Percentiles rank a stretch among this genome's conserved stretches.
These are phyloP conservation scores for Neonectria faginata DNA, from an alignment of 2,329 filamentous ascomycete genomes.

Conservation along the genomic window DNA sequence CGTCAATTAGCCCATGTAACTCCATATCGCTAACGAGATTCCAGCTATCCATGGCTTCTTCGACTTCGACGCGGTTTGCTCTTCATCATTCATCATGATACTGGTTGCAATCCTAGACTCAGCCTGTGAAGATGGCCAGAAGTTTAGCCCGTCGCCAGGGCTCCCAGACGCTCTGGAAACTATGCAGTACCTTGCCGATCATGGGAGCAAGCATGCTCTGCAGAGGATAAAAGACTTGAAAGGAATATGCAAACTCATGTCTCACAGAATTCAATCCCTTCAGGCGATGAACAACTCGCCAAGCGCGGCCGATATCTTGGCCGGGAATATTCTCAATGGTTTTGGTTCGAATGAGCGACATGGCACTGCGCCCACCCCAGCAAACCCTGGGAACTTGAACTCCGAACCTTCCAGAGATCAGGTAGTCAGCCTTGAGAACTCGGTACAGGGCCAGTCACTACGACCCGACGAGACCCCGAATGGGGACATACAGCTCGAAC, in stretches of 20 bases:
- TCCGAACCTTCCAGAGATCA: constrained; percentile 1
- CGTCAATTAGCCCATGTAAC: accelerated
- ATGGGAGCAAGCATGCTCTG: constrained; percentile 44
- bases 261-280: constrained; percentile 42
- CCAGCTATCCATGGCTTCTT: constrained; percentile 44
- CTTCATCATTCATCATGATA: constrained; percentile 46
- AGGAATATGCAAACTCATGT: constrained; percentile 42
- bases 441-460: constrained; percentile 13
- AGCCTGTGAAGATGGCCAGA: constrained; percentile 40
- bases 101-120: constrained; percentile 44
- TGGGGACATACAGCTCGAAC: constrained; percentile 41
- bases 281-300: constrained; percentile 43
- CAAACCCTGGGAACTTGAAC: constrained; percentile 19
- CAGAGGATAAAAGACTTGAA: constrained; percentile 43
- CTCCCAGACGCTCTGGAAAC: constrained; percentile 44
- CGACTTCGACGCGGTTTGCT: constrained; percentile 45
- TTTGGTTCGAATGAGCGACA: constrained; percentile 3
- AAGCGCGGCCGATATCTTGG: constrained; percentile 11
- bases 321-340: not conserved
- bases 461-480: constrained; percentile 32
- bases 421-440: constrained; percentile 5
- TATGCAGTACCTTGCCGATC: constrained; percentile 45
- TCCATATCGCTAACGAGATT: not conserved
- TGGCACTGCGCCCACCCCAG: constrained; percentile 19
- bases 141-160: constrained; percentile 43